Conservation (phyloP, 2,329 filamentous ascomycete species). For the Penicillium sp. region DNA sequence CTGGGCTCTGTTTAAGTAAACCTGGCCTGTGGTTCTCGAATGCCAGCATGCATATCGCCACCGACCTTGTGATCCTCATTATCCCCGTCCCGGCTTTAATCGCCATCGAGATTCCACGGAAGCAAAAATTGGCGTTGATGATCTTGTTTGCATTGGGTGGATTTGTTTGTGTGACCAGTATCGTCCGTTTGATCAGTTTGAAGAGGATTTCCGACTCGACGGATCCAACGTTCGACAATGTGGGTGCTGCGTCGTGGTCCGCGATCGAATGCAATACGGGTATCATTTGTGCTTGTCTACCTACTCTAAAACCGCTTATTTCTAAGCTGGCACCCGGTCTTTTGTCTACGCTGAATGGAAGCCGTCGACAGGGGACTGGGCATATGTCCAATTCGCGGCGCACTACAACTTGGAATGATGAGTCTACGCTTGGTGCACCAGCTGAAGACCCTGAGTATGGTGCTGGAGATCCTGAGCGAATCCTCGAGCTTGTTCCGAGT, state of each 20-base stretch:
- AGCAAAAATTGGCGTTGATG: slow-evolving; percentile 44
- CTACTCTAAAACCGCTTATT: slow-evolving; percentile 39
- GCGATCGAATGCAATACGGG: slow-evolving; percentile 43
- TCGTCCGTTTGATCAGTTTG: slow-evolving; percentile 33
- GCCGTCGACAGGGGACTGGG: slow-evolving; percentile 12
- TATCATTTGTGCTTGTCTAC: slow-evolving; percentile 45
- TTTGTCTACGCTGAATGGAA: slow-evolving; percentile 27
- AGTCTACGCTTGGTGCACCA: slow-evolving; percentile 28
- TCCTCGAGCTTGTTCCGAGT: slow-evolving; percentile 22
- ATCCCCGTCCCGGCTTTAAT: slow-evolving; percentile 48
- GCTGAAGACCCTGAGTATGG: slow-evolving; percentile 32
- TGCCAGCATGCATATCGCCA: slow-evolving; percentile 45
- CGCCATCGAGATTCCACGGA: slow-evolving; percentile 42
- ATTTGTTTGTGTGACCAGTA: slow-evolving; percentile 39
- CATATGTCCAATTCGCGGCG: slow-evolving; percentile 15
- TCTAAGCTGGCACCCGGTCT: slow-evolving; percentile 31
- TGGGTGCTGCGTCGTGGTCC: slow-evolving; percentile 39
- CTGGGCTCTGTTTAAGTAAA: slow-evolving; percentile 39
- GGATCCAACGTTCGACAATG: slow-evolving; percentile 39
- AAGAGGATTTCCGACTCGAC: slow-evolving; percentile 33
- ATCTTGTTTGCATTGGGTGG: slow-evolving; percentile 44
- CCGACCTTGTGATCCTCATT: slow-evolving; percentile 46
- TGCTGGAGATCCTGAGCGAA: slow-evolving; percentile 23
- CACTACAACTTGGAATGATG: slow-evolving; percentile 30
- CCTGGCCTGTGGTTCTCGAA: slow-evolving; percentile 48